These are phyloP conservation scores for Letharia lupina DNA, from an alignment of 495 filamentous ascomycete genomes.

Conservation along the genomic window DNA sequence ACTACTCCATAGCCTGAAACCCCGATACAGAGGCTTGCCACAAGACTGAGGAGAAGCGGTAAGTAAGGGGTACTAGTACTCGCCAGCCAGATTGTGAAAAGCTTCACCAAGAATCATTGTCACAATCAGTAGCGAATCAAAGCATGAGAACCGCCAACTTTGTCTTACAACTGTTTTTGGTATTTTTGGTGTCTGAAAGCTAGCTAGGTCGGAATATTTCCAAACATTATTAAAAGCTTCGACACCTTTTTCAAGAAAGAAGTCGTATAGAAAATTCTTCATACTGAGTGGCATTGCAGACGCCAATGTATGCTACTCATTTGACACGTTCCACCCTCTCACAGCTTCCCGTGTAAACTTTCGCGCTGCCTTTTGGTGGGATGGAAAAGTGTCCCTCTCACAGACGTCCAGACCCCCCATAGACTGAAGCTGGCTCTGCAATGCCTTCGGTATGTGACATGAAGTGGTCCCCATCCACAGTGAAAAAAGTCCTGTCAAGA, in stretches of 20 bases:
- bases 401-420: background rate
- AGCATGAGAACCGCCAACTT: background rate
- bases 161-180: background rate
- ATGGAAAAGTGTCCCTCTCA: background rate
- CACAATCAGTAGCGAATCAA: too few relatives aligned
- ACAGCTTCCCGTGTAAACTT: background rate
- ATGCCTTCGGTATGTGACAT: background rate
- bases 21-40: too few relatives aligned
- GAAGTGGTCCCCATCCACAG: background rate
- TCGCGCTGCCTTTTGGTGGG: background rate
- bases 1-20: too few relatives aligned
- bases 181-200: background rate
- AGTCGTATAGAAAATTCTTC: background rate
- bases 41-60: too few relatives aligned
- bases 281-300: background rate
- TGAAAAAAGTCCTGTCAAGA: background rate
- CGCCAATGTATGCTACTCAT: background rate
- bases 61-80: too few relatives aligned
- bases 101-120: too few relatives aligned
- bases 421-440: background rate
- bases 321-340: background rate
- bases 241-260: background rate
- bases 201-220: background rate
- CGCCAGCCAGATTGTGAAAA: too few relatives aligned
- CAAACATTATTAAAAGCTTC: background rate